Conservation (phyloP, 2,329 filamentous ascomycete genomes). For the Malbranchea zuffiana region DNA sequence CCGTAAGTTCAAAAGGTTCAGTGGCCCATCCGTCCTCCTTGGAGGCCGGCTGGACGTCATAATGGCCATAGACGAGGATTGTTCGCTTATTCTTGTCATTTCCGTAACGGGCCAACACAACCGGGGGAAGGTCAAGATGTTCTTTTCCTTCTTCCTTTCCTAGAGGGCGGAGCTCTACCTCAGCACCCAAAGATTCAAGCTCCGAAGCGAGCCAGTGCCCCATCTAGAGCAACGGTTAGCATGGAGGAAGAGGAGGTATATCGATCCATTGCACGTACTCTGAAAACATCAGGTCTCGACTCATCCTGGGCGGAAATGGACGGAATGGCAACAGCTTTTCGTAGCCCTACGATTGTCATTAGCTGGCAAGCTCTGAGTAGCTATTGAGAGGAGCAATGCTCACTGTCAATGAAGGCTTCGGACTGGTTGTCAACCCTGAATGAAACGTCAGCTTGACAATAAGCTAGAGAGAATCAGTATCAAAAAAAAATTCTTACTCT, state of each 20-base stretch:
- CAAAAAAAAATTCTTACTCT: conserved; percentile 41
- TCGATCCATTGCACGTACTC: conserved; percentile 39
- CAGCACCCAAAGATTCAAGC: conserved; percentile 71
- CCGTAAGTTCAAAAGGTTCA: conserved; percentile 77
- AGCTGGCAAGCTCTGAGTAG: conserved; percentile 6
- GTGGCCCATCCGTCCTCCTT: conserved; percentile 93
- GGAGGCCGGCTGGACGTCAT: conserved; percentile 92
- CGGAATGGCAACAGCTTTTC: conserved; percentile 88
- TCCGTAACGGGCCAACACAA: conserved; percentile 84
- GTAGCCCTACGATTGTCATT: conserved; percentile 41
- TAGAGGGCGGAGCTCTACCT: conserved; percentile 73
- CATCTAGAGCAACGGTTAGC: conserved; percentile 47
- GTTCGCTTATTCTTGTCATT: conserved; percentile 87
- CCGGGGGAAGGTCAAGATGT: conserved; percentile 80
- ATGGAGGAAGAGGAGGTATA: too few species aligned
- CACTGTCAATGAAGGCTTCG: conserved; percentile 73
- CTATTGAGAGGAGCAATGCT: conserved; percentile 16
- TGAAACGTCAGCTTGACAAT: neutral
- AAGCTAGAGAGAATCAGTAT: neutral
- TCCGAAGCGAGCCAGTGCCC: conserved; percentile 78
- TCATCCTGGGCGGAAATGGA: conserved; percentile 89
- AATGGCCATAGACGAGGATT: conserved; percentile 95
- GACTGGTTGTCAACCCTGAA: conserved; percentile 61
- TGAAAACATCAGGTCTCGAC: conserved; percentile 80
- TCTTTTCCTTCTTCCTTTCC: conserved; percentile 90